phyloP scores from a whole-genome alignment of 345 rosid genomes.

The Anastatica hierochuntica region DNA sequence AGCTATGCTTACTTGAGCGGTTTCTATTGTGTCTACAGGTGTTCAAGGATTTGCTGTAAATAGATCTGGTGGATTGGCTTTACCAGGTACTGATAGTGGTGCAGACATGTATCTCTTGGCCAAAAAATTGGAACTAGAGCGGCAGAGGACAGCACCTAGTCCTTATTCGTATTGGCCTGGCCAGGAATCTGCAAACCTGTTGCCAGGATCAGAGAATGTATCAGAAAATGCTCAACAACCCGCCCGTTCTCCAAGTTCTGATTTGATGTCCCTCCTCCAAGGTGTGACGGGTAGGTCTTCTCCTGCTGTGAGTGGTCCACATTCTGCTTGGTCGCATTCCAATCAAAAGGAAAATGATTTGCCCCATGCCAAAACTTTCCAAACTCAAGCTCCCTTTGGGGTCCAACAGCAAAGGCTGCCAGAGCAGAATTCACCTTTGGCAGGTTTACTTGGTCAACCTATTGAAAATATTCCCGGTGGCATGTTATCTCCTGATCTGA shows the following conservation, averaged over 20 bases:
- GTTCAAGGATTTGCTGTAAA: conserved; percentile 52
- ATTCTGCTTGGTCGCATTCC: conserved; percentile 51
- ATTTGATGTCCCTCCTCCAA: conserved; percentile 60
- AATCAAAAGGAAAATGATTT: conserved; percentile 50
- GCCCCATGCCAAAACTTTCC: conserved; percentile 45
- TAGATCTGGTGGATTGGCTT: conserved; percentile 35
- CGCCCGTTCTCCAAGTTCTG: conserved; percentile 59
- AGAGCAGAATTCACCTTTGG: conserved; percentile 39
- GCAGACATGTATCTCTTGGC: conserved; percentile 58
- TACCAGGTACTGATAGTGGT: conserved; percentile 49
- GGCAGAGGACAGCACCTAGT: conserved; percentile 53
- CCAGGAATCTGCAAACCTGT: conserved; percentile 51
- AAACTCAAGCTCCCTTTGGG: conserved; percentile 56
- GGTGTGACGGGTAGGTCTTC: conserved; percentile 57
- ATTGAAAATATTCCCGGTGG: conserved; percentile 46
- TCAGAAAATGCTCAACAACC: conserved; percentile 40
- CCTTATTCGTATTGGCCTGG: conserved; percentile 58
- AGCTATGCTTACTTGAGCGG: neutral
- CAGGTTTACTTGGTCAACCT: conserved; percentile 59
- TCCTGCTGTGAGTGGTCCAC: conserved; percentile 39
- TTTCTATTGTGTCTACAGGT: conserved; percentile 37
- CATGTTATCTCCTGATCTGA: conserved; percentile 44
- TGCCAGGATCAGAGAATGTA: conserved; percentile 49
- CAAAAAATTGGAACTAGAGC: conserved; percentile 64
- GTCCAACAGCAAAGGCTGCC: conserved; percentile 58